phyloP scores from a whole-genome alignment of 2,329 filamentous ascomycete genomes.

The Tolypocladium sp. region DNA sequence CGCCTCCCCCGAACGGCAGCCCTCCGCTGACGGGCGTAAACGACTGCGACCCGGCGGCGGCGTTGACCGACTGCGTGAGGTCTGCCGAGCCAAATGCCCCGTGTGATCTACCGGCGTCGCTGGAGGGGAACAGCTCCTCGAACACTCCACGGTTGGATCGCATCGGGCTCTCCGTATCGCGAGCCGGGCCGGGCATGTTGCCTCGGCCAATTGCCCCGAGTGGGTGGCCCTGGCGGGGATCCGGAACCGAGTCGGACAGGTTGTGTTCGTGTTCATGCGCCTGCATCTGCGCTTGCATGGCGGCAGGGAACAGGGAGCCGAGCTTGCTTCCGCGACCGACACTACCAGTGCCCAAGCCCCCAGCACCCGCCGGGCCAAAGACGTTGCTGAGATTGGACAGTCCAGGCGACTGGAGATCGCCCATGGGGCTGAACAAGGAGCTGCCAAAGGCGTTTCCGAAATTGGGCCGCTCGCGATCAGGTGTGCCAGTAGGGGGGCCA shows the following conservation, averaged over 20 bases:
- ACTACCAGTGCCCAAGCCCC: conserved; percentile 49
- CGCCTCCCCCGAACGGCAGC: conserved; percentile 23
- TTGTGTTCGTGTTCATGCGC: conserved; percentile 56
- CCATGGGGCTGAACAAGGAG: conserved; percentile 68
- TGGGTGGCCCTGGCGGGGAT: conserved; percentile 51
- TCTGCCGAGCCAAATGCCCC: conserved; percentile 28
- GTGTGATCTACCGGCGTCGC: conserved; percentile 21
- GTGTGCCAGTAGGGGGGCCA: conserved; percentile 51
- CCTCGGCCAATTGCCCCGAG: conserved; percentile 60
- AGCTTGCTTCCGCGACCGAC: conserved; percentile 73
- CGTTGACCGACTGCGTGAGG: conserved; percentile 20
- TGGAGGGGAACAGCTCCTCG: conserved; percentile 42
- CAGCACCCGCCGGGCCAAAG: conserved; percentile 55
- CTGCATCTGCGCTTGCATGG: conserved; percentile 90
- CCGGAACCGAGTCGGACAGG: conserved; percentile 46
- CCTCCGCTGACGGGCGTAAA: conserved; percentile 25
- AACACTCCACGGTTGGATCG: conserved; percentile 44
- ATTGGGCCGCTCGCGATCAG: conserved; percentile 53
- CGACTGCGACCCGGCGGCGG: conserved; percentile 22
- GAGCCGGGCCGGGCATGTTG: conserved; percentile 42
- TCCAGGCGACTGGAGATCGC: conserved; percentile 69
- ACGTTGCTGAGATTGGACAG: conserved; percentile 59
- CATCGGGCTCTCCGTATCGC: conserved; percentile 53
- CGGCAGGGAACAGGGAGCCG: conserved; percentile 75
- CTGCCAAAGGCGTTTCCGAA: conserved; percentile 61